Evolutionary conservation across 768 basidiomycete species (phyloP).

Genomic region (Fistulinella prunicolor): DNA sequence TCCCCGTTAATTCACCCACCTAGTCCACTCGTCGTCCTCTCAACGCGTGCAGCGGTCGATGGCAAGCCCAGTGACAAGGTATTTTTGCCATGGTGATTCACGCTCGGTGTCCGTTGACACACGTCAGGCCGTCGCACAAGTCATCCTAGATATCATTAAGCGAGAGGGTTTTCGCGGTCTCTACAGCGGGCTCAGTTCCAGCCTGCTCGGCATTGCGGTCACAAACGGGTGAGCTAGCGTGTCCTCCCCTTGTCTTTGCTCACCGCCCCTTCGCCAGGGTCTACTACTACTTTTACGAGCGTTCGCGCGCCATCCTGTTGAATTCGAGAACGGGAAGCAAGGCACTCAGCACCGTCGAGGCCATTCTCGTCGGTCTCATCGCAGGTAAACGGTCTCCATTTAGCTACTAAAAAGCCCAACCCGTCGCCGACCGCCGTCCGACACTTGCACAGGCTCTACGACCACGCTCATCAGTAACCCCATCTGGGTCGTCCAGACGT

Average conservation of each 20-base stretch:
- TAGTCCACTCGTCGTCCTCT: conserved; percentile 89
- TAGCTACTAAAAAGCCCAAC: not conserved
- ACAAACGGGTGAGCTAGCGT: conserved; percentile 74
- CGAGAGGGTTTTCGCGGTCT: conserved; percentile 82
- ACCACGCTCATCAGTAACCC: conserved; percentile 91
- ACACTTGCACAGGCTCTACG: conserved; percentile 60
- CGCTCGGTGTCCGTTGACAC: not conserved
- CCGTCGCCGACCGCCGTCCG: not conserved
- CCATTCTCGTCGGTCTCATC: conserved; percentile 82
- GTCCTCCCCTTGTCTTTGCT: not conserved
- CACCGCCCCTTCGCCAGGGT: conserved; percentile 45
- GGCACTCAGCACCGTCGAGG: conserved; percentile 80
- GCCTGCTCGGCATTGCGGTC: conserved; percentile 85
- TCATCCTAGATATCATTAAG: conserved; percentile 71
- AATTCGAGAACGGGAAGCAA: conserved; percentile 56
- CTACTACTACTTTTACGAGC: conserved; percentile 92
- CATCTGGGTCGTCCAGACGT: conserved; percentile 95
- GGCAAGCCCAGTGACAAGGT: conserved; percentile 79
- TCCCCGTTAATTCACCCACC: conserved; percentile 5
- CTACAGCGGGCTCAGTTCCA: conserved; percentile 84
- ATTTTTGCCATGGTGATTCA: not conserved
- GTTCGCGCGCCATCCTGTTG: conserved; percentile 56
- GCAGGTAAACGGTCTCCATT: conserved; percentile 53
- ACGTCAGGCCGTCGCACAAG: conserved; percentile 59
- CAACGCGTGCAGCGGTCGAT: conserved; percentile 90